These are phyloP conservation scores for Leucaena leucocephala DNA, from an alignment of 306 rosid genomes.

Conservation along the genomic window DNA sequence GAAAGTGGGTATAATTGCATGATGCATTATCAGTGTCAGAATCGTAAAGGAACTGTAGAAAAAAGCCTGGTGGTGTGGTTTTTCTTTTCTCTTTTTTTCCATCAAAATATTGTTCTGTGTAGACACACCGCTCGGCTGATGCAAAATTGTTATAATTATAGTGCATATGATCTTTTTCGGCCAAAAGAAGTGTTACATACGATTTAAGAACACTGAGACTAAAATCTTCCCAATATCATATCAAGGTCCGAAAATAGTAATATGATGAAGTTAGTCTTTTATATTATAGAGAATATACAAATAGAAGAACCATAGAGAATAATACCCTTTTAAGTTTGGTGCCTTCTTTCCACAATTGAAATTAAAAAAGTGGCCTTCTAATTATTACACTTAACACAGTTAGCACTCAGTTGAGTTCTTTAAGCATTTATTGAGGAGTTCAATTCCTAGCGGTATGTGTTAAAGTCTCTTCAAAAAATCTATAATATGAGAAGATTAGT, in stretches of 20 bases:
- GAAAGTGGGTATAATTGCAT: not conserved
- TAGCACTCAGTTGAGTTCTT: no score
- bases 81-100: not conserved
- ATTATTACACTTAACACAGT: no score
- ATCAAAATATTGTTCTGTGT: not conserved
- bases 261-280: not conserved
- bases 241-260: not conserved
- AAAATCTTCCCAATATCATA: not conserved
- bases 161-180: not conserved
- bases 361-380: not conserved
- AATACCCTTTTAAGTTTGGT: not conserved
- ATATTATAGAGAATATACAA: not conserved
- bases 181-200: not conserved
- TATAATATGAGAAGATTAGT: no score
- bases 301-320: not conserved
- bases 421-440: no score
- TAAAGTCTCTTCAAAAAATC: no score
- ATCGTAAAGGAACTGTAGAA: not conserved
- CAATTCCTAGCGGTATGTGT: no score
- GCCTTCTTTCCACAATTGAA: not conserved
- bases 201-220: not conserved
- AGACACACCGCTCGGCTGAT: not conserved
- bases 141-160: not conserved
- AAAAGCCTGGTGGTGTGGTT: not conserved
- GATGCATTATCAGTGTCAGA: slow-evolving; percentile 11